Base-by-base conservation (phyloP, 2,329 filamentous ascomycete genomes). In the Penicillium verrucosum region DNA sequence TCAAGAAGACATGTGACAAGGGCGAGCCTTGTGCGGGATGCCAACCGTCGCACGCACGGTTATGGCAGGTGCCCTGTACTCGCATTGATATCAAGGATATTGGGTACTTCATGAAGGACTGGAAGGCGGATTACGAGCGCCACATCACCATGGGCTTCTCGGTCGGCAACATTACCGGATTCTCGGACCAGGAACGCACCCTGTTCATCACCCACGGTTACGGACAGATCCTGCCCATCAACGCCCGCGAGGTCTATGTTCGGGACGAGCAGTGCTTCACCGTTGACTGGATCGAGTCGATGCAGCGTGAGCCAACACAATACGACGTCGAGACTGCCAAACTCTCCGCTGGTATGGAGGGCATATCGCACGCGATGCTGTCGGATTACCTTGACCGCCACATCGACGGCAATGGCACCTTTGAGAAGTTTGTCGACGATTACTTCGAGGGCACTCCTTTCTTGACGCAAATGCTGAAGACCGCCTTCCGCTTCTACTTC, bases 1-100 rank as follows among this genome's bases (percentile, higher is more conserved):
- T 97, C 74, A 97, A 97, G 84, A 97, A 97, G 84, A 97, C 93
- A 47, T 97, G 93, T 72, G 93, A 97, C 77, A 97, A 95, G 80
- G 93, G 93, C 62, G 92, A 97, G 79, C 93, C 93, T 56, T 97
- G 93, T 76, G 89, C 88, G 68, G 93, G 93, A 46, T 97, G 93
- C 80, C 90, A 96, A 78, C 93, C 93, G 49, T 96, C 92, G 21
- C 93, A 97, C 75, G 93, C 93, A 61, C 88, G 93, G 62, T 82
- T 97, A 51, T 97, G 93, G 93, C 92, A 97, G 78, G 93, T 97
- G 43, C 93, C 93, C 59, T 97, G 93, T 81, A 97, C 93, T 40
- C 89, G 93, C 60, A 96, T 97, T 70, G 93, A 97, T 75, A 97
- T 97, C 81, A 97, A 96, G 83, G 93, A 97, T 69, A 96, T 97